Conservation (phyloP, 1,139 yeast species). For the Candida tunisiensis region DNA sequence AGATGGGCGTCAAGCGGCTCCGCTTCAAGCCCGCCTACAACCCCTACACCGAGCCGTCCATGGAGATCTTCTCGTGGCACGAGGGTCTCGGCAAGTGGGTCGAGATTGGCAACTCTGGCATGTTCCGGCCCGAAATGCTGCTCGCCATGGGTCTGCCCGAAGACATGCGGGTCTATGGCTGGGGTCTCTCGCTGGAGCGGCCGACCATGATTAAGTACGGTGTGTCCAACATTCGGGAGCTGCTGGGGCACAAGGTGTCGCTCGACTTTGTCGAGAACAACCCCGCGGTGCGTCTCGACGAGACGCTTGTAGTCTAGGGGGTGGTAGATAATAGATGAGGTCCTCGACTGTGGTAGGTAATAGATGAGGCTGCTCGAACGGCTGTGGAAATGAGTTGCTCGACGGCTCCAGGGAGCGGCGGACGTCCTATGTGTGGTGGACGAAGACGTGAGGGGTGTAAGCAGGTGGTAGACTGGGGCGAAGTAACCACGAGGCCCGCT, state of each 20-base stretch:
- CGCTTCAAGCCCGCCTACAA: conserved; percentile 98
- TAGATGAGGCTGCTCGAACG: no score
- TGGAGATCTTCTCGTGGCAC: conserved; percentile 97
- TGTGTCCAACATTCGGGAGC: conserved; percentile 59
- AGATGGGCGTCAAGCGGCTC: conserved; percentile 92
- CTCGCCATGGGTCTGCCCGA: conserved; percentile 96
- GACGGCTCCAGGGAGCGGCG: no score
- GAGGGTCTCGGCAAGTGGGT: conserved; percentile 94
- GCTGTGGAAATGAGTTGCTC: no score
- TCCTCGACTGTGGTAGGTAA: background rate
- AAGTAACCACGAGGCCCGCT: no score
- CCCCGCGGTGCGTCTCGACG: conserved; percentile 95
- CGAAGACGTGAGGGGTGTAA: no score
- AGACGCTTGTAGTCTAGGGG: conserved; percentile 41
- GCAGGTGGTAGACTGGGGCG: no score
- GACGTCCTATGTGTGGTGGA: no score
- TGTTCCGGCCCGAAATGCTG: conserved; percentile 99
- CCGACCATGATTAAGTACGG: conserved; percentile 99
- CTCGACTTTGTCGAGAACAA: conserved; percentile 80
- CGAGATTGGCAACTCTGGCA: conserved; percentile 98
- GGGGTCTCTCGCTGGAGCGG: conserved; percentile 95
- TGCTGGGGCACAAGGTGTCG: conserved; percentile 11
- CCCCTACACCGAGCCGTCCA: conserved; percentile 97
- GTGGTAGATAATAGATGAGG: conserved; percentile 5
- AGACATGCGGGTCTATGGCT: conserved; percentile 87